Evolutionary conservation across 1,284 basidiomycete genomes (phyloP).

Genomic region (Apiotrichum domesticum): DNA sequence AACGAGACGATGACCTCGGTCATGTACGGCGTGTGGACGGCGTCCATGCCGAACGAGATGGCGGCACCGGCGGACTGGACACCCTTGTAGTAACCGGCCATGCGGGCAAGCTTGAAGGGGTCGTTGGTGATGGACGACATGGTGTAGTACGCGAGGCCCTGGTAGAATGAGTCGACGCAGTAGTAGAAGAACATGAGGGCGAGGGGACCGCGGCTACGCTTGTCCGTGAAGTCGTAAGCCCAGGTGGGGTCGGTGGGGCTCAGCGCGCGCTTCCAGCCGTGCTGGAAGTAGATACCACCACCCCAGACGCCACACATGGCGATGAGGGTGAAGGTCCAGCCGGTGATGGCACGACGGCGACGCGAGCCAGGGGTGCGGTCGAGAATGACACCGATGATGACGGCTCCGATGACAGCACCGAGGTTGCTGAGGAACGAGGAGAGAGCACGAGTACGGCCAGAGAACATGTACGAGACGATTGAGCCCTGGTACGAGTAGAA

Average conservation of each 20-base stretch:
- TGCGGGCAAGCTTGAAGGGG: conserved; percentile 40
- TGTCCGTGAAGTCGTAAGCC: background rate
- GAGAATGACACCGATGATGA: conserved; percentile 37
- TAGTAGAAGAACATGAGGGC: conserved; percentile 29
- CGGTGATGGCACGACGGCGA: conserved; percentile 29
- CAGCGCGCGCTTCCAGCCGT: conserved; percentile 6
- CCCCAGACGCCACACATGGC: conserved; percentile 35
- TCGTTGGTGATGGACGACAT: conserved; percentile 30
- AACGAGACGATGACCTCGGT: conserved; percentile 37
- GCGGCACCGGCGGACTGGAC: conserved; percentile 45
- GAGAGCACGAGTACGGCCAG: conserved; percentile 36
- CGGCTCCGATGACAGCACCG: conserved; percentile 36
- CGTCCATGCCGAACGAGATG: conserved; percentile 53
- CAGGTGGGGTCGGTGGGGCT: background rate
- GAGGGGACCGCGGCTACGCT: conserved; percentile 3
- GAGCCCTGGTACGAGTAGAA: conserved; percentile 25
- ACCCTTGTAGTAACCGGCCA: conserved; percentile 46
- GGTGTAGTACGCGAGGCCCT: conserved; percentile 43
- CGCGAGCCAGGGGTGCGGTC: conserved; percentile 35
- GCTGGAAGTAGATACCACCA: conserved; percentile 35
- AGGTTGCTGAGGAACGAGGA: conserved; percentile 29
- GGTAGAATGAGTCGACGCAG: conserved; percentile 42
- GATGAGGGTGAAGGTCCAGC: conserved; percentile 22
- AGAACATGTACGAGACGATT: conserved; percentile 33
- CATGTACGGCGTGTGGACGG: conserved; percentile 41